Base-by-base conservation (phyloP, 352 stramenopile genomes). In the Globisporangium apiculatum region DNA sequence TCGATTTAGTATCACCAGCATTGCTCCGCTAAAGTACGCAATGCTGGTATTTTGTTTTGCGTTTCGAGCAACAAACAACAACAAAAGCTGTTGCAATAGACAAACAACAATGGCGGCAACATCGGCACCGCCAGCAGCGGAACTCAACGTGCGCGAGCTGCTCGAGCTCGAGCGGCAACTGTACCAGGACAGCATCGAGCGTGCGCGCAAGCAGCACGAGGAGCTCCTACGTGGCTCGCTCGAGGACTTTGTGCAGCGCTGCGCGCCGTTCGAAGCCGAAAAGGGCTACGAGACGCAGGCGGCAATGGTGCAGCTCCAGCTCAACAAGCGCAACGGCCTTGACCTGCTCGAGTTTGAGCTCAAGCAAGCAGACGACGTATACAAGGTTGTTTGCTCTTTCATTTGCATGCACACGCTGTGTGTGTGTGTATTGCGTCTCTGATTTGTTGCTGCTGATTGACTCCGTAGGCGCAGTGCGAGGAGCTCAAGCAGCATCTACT, bases 131-230 rank as follows among this genome's bases (percentile, higher is more conserved):
- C 10, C 37, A 18, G 12, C n/a, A 6, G 51, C 51, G 48, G 51
- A 66, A 55, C 74, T 83, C 41, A 86, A 77, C 43, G 82, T 89
- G 51, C 79, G 77, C 17, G 72, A 89, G 64, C 62, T 91, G 65
- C 69, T 91, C 61, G 82, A 91, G 18, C 18, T 24, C 18, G 18
- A 24, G 18, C 18, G 18, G 18, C 18, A 24, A 24, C 18, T 24
- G 18, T 91, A 91, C 58, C 79, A 94, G 66, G 79, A 94, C 51
- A 91, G 76, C 60, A 91, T 94, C 50, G 78, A 91, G 36, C 76
- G 72, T n/a, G 72, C 76, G 38, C 51, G 63, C 46, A 55, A 63
- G 45, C 82, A 86, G 53, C 75, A 78, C n/a, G 55, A 73, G 37
- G 47, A 80, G 56, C 69, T 94, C 37, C 56, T 62, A 17, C 48